Base-by-base conservation (phyloP, 805 yeast genomes). In the Ogataea minuta region DNA sequence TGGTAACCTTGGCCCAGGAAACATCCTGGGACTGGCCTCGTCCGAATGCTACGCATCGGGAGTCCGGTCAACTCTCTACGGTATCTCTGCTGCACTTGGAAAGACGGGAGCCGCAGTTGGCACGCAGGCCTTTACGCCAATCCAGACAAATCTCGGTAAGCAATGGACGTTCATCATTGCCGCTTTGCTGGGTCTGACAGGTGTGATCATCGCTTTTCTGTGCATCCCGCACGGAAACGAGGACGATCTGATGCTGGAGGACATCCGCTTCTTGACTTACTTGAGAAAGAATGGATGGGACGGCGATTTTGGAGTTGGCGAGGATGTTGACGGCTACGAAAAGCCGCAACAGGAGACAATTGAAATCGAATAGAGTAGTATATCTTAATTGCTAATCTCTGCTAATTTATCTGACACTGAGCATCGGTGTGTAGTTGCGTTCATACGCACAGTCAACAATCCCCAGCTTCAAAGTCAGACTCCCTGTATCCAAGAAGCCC, bases 91-190 rank as follows among this genome's bases (percentile, higher is more conserved):
- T 26, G 93, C 90, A 3, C 66, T 82, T 33, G 93, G 93, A 41
- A 84, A 84, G 60, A 83, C 81, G 17, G 95, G 93, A 41, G 93
- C 91, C n/a, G 89, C 82, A 15, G 79, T 82, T 14, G 93, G 93
- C 20, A 82, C 89, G 16, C 76, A 80, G 57, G 73, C 74, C 12
- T 84, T 85, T 63, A 76, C 79, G 8, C 84, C 87, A 12, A 82
- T 84, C 49, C 77, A 80, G 61, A 60, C 53, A 28, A 60, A 81
- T 54, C 66, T 81, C 46, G 93, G 93, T 24, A 67, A 76, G 50
- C 66, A 66, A 44, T 84, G 87, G 86, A 84, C 91, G 5, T 84
- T 84, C 53, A 84, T 84, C 49, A 81, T 84, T 52, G 84, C 90
- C 17, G 93, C 93, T 10, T 66, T 75, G 36, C 72, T 84, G 52